Conservation (phyloP, 2,329 filamentous ascomycete species). For the Clonostachys byssicola region DNA sequence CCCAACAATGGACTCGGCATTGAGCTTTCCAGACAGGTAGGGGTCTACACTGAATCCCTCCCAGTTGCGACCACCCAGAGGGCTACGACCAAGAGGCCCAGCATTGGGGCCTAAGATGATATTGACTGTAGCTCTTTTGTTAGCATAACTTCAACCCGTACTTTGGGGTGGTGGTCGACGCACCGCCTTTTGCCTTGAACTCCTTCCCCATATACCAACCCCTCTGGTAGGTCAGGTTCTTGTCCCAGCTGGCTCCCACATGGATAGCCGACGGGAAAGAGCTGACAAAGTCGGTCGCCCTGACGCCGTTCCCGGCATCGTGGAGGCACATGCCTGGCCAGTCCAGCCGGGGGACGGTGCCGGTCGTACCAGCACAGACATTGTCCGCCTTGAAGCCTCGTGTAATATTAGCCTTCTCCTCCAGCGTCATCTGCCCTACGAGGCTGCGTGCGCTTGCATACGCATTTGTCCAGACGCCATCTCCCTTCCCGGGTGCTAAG, state of each 20-base stretch:
- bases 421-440: slow-evolving; percentile 59
- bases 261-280: slow-evolving; percentile 43
- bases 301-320: slow-evolving; percentile 43
- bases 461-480: slow-evolving; percentile 47
- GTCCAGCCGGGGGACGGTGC: slow-evolving; percentile 34
- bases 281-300: slow-evolving; percentile 42
- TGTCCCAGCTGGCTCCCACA: slow-evolving; percentile 49
- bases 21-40: slow-evolving; percentile 64
- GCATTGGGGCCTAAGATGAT: slow-evolving; percentile 68
- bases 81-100: slow-evolving; percentile 67
- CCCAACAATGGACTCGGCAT: slow-evolving; percentile 68
- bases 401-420: slow-evolving; percentile 56
- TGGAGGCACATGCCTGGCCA: slow-evolving; percentile 45
- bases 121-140: slow-evolving; percentile 39
- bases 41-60: slow-evolving; percentile 72
- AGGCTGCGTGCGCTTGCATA: slow-evolving; percentile 53
- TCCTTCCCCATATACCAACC: slow-evolving; percentile 51
- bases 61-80: slow-evolving; percentile 70
- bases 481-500: slow-evolving; percentile 22
- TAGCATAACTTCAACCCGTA: background rate
- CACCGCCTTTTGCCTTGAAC: slow-evolving; percentile 52
- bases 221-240: slow-evolving; percentile 43
- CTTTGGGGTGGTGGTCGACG: slow-evolving; percentile 17
- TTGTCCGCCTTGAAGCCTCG: slow-evolving; percentile 49
- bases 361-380: slow-evolving; percentile 41